Base-by-base conservation (phyloP, 768 basidiomycete genomes). In the Ramaria sp. region DNA sequence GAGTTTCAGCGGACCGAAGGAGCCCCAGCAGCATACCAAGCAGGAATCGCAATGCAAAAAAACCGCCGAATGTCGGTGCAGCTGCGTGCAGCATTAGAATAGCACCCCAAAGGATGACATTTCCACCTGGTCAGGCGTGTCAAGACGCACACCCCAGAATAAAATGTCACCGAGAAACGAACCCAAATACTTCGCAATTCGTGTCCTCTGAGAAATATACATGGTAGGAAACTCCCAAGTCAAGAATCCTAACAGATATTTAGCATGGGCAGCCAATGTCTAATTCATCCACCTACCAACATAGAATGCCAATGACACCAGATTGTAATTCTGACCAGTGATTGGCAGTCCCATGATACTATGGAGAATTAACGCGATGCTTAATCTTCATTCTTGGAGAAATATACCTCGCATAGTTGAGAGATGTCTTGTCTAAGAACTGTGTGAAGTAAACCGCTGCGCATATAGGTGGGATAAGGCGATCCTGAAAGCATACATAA, bases 371-470 rank as follows among this genome's bases (percentile, higher is more conserved):
- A 54, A 30, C 30, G 19, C 4, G 15, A 22, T 22, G 22, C 7
- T 17, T 17, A 9, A 12, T n/a, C 12, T 30, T n/a, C 13, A 19
- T 47, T 17, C n/a, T 7, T 6, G 39, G 10, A n/a, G n/a, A 27
- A 5, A 50, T 49, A 27, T 59, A 77, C 81, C 80, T 82, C n/a
- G 83, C 83, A 71, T 84, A 84, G 64, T 83, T 84, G 39, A 84
- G 65, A 12, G 81, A 78, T 4, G 82, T 83, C 72, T 86, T 86
- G 66, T 86, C 84, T 30, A 84, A 64, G 61, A 78, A 84, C 62
- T 85, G 81, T 0, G 79, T 81, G 64, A 85, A 85, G 66, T 84
- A 85, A 12, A 84, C 82, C 2, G 81, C 79, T 1, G 82, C 81
- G 60, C 78, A 78, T 13, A 82, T 66, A 3, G 80, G 75, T 1